Base-by-base conservation (phyloP, 768 basidiomycete genomes). In the Lenzites betulinus region DNA sequence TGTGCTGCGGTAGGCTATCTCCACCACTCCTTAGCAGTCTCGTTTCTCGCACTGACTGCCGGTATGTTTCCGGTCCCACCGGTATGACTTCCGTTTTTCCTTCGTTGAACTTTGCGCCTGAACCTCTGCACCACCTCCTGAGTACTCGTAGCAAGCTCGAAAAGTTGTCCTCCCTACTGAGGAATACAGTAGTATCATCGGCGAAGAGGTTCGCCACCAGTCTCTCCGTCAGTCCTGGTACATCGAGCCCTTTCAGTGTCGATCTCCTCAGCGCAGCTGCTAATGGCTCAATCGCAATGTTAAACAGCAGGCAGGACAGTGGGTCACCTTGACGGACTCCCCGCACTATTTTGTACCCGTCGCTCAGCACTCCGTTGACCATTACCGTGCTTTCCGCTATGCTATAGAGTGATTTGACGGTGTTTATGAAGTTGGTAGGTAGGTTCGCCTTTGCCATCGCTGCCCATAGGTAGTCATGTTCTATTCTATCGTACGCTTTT, bases 51-150 rank as follows among this genome's bases (percentile, higher is more conserved):
- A 22, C 25, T 23, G 15, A 20, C 15, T 12, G 13, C 23, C 73
- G 51, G 64, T 65, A 71, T 4, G 54, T 50, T 7, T 33, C 33
- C 2, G 53, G 28, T 0, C 79, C 77, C 0, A 78, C 65, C 0
- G 76, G 77, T 3, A 80, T 68, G 1, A 78, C 60, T 38, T 75
- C 71, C 0, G 79, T 81, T 62, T 83, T 83, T 0, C 53, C 48
- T 0, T 64, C 58, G 52, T 81, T 82, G 63, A 81, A 82, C 43
- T 75, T 77, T 0, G 79, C 80, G 0, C 71, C 66, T 8, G 76
- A 76, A 3, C 73, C 77, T 0, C n/a, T 26, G 57, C 77, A 82
- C 81, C 81, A 83, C 0, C 39, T 44, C 2, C 6, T 18, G 5
- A 20, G 15, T 7, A 42, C n/a, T 18, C n/a, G 11, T 18, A 64